phyloP scores from a whole-genome alignment of 2,329 filamentous ascomycete species.

The Tolypocladium album region DNA sequence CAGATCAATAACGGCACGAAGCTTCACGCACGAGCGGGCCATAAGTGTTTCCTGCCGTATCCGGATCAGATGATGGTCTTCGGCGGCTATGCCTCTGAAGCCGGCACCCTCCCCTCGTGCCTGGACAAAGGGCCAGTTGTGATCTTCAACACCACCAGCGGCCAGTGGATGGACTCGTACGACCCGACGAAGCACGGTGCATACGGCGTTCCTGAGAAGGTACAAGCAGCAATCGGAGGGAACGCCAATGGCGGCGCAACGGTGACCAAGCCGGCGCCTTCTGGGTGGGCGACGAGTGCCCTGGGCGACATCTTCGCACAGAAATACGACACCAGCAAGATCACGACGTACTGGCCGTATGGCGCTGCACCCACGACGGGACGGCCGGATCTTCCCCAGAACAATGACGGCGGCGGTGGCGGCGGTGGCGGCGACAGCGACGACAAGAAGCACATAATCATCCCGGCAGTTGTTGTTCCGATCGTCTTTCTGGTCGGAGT shows the following conservation, averaged over 20 bases:
- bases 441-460: conserved; percentile 4
- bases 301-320: conserved; percentile 44
- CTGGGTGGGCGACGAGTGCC: conserved; percentile 38
- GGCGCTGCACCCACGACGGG: conserved; percentile 3
- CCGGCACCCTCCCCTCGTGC: conserved; percentile 25
- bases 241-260: conserved; percentile 57
- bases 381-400: conserved; percentile 7
- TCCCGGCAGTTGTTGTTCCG: conserved; percentile 8
- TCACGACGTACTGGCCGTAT: conserved; percentile 53
- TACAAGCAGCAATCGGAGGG: conserved; percentile 59
- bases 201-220: conserved; percentile 59
- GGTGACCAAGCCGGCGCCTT: conserved; percentile 48
- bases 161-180: conserved; percentile 61
- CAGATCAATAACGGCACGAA: conserved; percentile 33
- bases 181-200: conserved; percentile 48
- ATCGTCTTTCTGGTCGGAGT: neutral
- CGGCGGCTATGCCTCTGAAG: conserved; percentile 47
- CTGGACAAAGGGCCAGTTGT: conserved; percentile 42
- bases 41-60: conserved; percentile 65
- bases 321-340: conserved; percentile 44
- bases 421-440: conserved; percentile 4
- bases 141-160: conserved; percentile 63
- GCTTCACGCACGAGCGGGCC: conserved; percentile 54
- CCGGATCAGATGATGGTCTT: conserved; percentile 72
- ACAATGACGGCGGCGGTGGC: conserved; percentile 13